A percentile compares a stretch with the other conserved stretches of the same genome.
phyloP scores from a whole-genome alignment of 139 green algal genomes.

The Micromonas commoda region DNA sequence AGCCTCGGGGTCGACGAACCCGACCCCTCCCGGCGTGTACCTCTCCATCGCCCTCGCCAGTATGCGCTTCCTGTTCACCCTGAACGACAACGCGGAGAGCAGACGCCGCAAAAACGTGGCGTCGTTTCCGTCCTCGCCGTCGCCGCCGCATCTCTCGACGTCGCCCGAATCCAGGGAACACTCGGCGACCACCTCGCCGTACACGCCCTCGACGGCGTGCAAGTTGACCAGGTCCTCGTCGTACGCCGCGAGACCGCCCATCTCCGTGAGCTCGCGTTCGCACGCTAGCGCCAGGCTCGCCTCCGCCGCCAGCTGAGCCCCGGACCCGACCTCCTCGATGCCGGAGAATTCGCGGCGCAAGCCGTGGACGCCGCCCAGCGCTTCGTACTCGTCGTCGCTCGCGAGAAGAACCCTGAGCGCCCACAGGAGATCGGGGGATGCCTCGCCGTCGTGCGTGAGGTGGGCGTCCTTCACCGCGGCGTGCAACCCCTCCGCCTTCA shows the following conservation, averaged over 20 bases:
- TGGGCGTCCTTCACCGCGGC: not conserved
- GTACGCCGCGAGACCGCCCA: not conserved
- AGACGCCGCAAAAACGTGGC: not conserved
- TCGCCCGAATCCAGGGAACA: not conserved
- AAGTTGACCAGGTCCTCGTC: not conserved
- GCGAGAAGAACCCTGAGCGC: not conserved
- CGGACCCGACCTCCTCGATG: not conserved
- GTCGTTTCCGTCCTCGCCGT: too few species aligned
- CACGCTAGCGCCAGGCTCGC: not conserved
- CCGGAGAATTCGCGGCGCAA: not conserved
- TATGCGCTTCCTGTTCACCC: not conserved
- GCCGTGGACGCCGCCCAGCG: not conserved
- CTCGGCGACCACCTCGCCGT: not conserved
- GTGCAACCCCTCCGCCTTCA: not conserved
- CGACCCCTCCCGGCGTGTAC: not conserved
- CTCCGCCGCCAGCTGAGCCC: not conserved
- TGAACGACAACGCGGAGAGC: not conserved
- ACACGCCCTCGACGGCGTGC: not conserved
- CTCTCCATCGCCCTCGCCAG: not conserved
- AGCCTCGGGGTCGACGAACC: too few species aligned
- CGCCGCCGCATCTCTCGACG: not conserved
- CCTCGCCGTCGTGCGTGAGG: not conserved
- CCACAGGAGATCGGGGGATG: not conserved
- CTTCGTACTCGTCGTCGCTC: not conserved
- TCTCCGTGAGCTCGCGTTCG: not conserved